Evolutionary conservation across 208 protist species (phyloP), one percentile per base, ranked within the genome.

Genomic region (Dictyostelium gargantuum): DNA sequence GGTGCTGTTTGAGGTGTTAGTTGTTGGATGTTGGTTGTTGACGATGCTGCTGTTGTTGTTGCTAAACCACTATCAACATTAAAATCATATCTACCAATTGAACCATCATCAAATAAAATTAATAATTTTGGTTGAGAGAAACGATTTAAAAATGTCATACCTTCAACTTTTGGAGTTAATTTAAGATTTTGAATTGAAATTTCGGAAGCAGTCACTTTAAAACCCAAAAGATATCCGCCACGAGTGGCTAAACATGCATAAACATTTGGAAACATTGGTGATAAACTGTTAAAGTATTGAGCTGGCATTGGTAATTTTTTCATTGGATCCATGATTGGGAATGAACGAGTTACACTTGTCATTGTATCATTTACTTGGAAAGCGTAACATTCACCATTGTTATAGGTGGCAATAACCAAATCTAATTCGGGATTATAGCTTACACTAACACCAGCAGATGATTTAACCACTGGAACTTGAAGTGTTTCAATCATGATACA

Each of bases 401-500:
- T 77, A 38, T 66, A 86, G 1, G 46, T 86, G 32, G 42, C 52
- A 38, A 86, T 61, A 0, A 86, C 17, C 0, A 42, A 38, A 32
- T 75, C 48, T 1, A 86, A 26, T 9, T 86, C 81, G 6, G 6
- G 3, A 23, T 46, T 48, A 40, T 32, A 54, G 2, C 42, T 46
- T 2, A 86, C 29, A 38, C 15, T 44, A 19, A 77, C 66, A 48
- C 81, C 81, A 6, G 38, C 32, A 6, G 81, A 77, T 6, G 29
- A 13, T 17, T 86, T 86, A 2, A 8, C 11, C 0, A 70, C 35
- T 1, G 81, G 81, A 15, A 86, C 40, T 52, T 86, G 81, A 15
- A 86, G 35, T 1, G 81, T 86, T 48, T 86, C 81, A 38, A 86
- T 86, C 81, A 86, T 86, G 35, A 86, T 86, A 63, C 81, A 86